Conservation (phyloP, 179 eudicot species). For the Nepenthes alata region DNA sequence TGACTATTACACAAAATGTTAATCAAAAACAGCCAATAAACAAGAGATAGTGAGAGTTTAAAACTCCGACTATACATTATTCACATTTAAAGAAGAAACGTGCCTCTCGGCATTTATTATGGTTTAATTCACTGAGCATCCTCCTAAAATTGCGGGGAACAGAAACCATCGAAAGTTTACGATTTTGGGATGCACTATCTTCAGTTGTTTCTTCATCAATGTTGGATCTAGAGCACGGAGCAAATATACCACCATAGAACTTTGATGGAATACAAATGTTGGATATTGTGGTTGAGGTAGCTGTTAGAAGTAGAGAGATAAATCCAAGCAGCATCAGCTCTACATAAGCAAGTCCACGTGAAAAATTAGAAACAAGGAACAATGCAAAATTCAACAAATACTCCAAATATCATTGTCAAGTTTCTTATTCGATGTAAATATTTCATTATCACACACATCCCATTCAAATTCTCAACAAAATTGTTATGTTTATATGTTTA, state of each 20-base stretch:
- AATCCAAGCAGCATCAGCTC: constrained; percentile 96
- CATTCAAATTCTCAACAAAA: neutral
- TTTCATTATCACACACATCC: neutral
- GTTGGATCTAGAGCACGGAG: constrained; percentile 67
- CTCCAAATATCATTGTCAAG: neutral
- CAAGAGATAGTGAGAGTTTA: neutral
- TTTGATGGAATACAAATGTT: constrained; percentile 70
- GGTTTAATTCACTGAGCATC: constrained; percentile 36
- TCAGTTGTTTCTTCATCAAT: constrained; percentile 30
- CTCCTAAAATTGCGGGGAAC: constrained; percentile 33
- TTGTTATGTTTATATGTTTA: constrained; percentile 7
- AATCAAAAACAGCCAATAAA: neutral
- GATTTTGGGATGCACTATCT: constrained; percentile 28
- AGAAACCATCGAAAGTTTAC: constrained; percentile 47
- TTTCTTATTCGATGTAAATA: neutral
- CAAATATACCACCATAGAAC: constrained; percentile 61
- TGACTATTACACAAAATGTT: neutral
- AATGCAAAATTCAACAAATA: constrained; percentile 1
- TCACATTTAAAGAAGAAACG: constrained; percentile 11
- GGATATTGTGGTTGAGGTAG: constrained; percentile 76
- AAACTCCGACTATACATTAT: neutral
- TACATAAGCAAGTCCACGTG: constrained; percentile 20
- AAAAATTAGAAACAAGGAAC: constrained; percentile 7
- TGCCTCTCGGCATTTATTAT: constrained; percentile 71
- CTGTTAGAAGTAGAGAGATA: constrained; percentile 83